These are phyloP conservation scores for Kondoa malvinella DNA, from an alignment of 768 basidiomycete genomes.

Conservation along the genomic window DNA sequence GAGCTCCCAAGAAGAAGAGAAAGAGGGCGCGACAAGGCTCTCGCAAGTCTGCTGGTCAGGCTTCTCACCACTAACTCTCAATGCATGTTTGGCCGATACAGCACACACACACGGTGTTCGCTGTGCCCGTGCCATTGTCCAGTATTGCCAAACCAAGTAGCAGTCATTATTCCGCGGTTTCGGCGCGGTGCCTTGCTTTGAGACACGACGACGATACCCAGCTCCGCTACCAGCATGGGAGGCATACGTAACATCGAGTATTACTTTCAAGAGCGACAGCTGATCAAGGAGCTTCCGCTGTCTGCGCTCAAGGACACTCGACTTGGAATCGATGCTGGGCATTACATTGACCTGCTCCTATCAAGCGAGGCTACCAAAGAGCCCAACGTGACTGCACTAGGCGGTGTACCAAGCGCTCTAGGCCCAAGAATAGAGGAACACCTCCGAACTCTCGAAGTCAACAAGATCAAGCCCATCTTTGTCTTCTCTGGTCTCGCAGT, in stretches of 20 bases:
- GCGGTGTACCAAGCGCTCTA: conserved; percentile 79
- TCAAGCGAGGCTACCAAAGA: conserved; percentile 53
- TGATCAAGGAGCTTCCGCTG: conserved; percentile 63
- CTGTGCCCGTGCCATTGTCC: too few species aligned
- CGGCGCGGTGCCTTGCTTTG: neutral
- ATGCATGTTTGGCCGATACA: too few species aligned
- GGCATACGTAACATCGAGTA: neutral
- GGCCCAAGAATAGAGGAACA: conserved; percentile 39
- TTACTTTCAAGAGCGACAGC: conserved; percentile 51
- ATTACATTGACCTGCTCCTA: conserved; percentile 65
- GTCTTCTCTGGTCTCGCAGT: conserved; percentile 82
- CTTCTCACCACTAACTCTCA: too few species aligned
- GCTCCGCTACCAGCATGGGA: neutral
- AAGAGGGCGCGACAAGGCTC: too few species aligned
- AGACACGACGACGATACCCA: neutral
- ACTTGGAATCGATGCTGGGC: conserved; percentile 87
- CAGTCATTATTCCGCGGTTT: neutral
- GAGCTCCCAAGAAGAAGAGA: neutral
- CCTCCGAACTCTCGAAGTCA: conserved; percentile 69
- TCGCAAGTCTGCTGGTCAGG: too few species aligned
- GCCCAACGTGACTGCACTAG: conserved; percentile 82
- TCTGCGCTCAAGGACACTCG: conserved; percentile 72
- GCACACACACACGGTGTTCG: too few species aligned
- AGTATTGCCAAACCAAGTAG: neutral
- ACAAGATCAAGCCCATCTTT: conserved; percentile 94